Evolutionary conservation across 116 monocot genomes (phyloP).

Genomic region (Cymodocea nodosa): DNA sequence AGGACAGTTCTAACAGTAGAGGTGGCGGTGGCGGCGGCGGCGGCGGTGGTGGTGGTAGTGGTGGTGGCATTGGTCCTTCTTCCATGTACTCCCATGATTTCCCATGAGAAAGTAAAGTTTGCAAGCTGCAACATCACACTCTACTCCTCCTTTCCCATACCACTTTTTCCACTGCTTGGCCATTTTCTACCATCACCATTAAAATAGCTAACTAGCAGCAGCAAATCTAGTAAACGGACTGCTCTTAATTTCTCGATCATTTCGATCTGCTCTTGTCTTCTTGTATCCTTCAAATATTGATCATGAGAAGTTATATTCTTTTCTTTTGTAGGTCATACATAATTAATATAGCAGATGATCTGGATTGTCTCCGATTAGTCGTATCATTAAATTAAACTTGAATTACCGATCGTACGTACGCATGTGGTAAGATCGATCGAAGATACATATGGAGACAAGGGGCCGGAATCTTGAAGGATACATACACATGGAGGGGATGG

Average conservation of each 20-base stretch:
- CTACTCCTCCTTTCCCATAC: neutral
- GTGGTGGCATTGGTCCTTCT: constrained; percentile 28
- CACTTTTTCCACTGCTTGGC: neutral
- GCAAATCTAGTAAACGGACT: neutral
- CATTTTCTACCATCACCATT: too few species aligned
- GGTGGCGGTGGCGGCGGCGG: constrained; percentile 16
- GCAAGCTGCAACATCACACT: neutral
- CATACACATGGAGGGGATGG: too few species aligned
- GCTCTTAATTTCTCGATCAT: neutral
- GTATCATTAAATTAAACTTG: constrained; percentile 13
- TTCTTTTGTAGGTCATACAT: neutral
- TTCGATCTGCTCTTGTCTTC: neutral
- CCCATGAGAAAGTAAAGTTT: constrained; percentile 11
- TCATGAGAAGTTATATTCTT: neutral
- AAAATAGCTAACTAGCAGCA: too few species aligned
- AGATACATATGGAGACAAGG: too few species aligned
- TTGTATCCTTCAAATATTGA: too few species aligned
- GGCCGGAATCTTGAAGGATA: too few species aligned
- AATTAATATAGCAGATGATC: too few species aligned
- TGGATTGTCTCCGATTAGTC: constrained; percentile 5
- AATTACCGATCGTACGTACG: neutral
- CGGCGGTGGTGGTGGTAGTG: constrained; percentile 18
- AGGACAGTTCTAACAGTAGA: constrained; percentile 15
- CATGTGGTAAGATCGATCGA: too few species aligned
- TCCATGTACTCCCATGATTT: constrained; percentile 51